Evolutionary conservation across 805 yeast genomes (phyloP).

Genomic region (Saccharomycopsis lassenensis): DNA sequence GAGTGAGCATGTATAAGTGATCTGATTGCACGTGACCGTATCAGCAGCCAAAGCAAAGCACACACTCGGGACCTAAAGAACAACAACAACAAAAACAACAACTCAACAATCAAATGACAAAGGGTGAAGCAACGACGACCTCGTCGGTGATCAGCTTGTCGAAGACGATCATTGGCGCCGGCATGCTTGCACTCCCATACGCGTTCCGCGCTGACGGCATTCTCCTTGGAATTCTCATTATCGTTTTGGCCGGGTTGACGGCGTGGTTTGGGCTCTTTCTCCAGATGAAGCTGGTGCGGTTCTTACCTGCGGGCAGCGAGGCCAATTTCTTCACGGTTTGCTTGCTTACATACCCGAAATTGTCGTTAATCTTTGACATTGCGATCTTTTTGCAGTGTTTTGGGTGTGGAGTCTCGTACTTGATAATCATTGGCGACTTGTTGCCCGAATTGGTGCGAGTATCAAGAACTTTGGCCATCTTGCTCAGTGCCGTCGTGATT

Average conservation of each 20-base stretch:
- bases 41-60: too few relatives aligned
- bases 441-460: slow-evolving; percentile 47
- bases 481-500: slow-evolving; percentile 39
- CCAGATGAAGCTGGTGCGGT: slow-evolving; percentile 47
- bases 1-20: too few relatives aligned
- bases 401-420: slow-evolving; percentile 63
- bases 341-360: slow-evolving; percentile 58
- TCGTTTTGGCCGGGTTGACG: slow-evolving; percentile 51
- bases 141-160: slow-evolving; percentile 60
- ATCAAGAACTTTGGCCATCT: slow-evolving; percentile 30
- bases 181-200: slow-evolving; percentile 64
- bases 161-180: slow-evolving; percentile 76
- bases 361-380: slow-evolving; percentile 59
- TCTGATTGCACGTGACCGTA: too few relatives aligned
- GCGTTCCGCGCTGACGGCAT: slow-evolving; percentile 63
- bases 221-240: slow-evolving; percentile 41
- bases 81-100: background rate
- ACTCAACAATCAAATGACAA: background rate
- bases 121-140: slow-evolving; percentile 32
- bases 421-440: slow-evolving; percentile 67
- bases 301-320: slow-evolving; percentile 42
- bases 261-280: slow-evolving; percentile 60
- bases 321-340: slow-evolving; percentile 68
- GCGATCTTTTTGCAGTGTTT: slow-evolving; percentile 71
- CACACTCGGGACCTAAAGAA: background rate